Base-by-base conservation (phyloP, 2,329 filamentous ascomycete species). In the Orbilia oligospora region DNA sequence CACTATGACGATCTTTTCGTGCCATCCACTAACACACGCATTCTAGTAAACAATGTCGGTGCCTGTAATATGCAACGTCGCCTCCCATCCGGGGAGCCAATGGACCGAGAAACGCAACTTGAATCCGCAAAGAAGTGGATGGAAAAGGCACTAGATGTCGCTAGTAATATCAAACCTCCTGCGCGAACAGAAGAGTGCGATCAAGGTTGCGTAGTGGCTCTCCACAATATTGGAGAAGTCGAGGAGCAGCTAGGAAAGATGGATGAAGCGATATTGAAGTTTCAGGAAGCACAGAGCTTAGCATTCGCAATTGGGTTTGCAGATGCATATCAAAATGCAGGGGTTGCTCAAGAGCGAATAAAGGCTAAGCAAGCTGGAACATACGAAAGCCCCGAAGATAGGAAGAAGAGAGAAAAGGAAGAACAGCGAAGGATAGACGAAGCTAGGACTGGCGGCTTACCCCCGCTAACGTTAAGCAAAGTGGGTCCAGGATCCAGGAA, bases 151-250 rank as follows among this genome's bases (percentile, higher is more conserved):
- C 85, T 94, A 38, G 86, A 87, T 22, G 88, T 93, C 71, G 90
- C 91, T 0, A 87, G 87, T 6, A 88, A 89, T 30, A 91, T 97
- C 49, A 85, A 87, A 70, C 89, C 90, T 3, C 89, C 92, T 0
- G 86, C 89, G 2, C 87, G 93, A 48, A 92, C 90, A 1, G 87
- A 91, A 63, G 93, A 97, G 83, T 97, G 95, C 83, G 93, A 97
- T 83, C 84, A 91, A 71, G 93, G 91, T 0, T 97, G 94, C 82
- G 92, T 91, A 1, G 92, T 91, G 5, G 92, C 94, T 6, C 90
- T 92, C n/a, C 92, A 93, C 84, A 97, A 97, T 83, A 88, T 97
- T 67, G 95, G 91, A 24, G 92, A 97, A 82, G 91, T 97, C 81
- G 91, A 92, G 0, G 90, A 92, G 80, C 91, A 96, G 88, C 85